Base-by-base conservation (phyloP, 805 yeast genomes). In the Metschnikowia similis region DNA sequence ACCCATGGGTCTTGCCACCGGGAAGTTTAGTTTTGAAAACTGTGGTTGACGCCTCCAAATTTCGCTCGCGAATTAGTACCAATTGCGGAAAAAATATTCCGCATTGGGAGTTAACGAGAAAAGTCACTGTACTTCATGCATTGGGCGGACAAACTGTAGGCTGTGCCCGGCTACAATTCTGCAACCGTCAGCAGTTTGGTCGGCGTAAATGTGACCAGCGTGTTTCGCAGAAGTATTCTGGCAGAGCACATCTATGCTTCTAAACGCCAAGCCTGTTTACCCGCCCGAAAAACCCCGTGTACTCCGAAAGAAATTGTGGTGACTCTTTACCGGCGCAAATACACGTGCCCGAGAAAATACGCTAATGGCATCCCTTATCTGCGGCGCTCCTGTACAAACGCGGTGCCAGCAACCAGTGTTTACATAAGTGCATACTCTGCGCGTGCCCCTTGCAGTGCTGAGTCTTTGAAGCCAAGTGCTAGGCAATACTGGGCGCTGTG, bases 361-460 rank as follows among this genome's bases (percentile, higher is more conserved):
- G 45, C 21, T 32, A 6, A 13, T 8, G 8, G 9, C 10, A 26
- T 29, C 27, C 36, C 45, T 41, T 32, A 41, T 41, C 45, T 17
- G 26, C n/a, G 28, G 17, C 13, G 10, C 14, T 32, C 17, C 30
- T 41, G 45, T 26, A 14, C 6, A 31, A 9, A n/a, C 37, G 27
- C 36, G 37, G 30, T 31, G 26, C 32, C 45, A 32, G 45, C 45
- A n/a, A 21, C 13, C 31, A 32, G 45, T 31, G 31, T 41, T 41
- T 36, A 21, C 29, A 11, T 9, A 9, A 32, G 29, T 32, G 30
- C 36, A 41, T 13, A 21, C 29, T 32, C 16, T 13, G 37, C 34
- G 41, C 26, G 9, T 41, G 45, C 37, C 45, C 45, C 44, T 41
- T 41, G 45, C 45, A 27, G 41, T 21, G 21, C 21, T 21, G 21